A percentile compares a stretch with the other conserved stretches of the same genome.
phyloP scores from a whole-genome alignment of 768 basidiomycete genomes.

The Boletus rubropictus region DNA sequence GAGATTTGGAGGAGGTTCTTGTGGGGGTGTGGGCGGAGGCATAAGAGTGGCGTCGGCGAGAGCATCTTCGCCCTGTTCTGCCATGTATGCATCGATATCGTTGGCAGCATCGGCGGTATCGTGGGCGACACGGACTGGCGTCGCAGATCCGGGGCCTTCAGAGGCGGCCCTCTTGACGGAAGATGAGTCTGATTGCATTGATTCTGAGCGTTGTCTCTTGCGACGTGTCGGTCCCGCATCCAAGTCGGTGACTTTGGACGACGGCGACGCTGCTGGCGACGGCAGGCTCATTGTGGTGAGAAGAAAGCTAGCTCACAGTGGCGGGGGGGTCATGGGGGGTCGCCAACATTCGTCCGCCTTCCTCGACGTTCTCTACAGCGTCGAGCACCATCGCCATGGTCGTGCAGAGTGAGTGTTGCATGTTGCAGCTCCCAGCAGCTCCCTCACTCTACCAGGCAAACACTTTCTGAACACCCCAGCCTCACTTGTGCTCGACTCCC shows the following conservation, averaged over 20 bases:
- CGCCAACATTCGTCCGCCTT: neutral
- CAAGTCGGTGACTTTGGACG: constrained; percentile 35
- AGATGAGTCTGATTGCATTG: constrained; percentile 69
- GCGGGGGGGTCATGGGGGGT: constrained; percentile 10
- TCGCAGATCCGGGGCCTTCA: constrained; percentile 50
- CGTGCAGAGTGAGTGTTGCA: neutral
- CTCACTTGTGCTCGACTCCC: constrained; percentile 71
- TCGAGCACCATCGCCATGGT: neutral
- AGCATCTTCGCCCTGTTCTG: constrained; percentile 44
- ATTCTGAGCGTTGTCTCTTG: constrained; percentile 70
- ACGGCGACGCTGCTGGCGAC: constrained; percentile 38
- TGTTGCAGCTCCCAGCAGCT: no score
- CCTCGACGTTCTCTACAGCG: neutral
- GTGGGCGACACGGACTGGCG: constrained; percentile 22
- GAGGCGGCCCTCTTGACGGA: constrained; percentile 79
- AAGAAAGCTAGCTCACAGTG: neutral
- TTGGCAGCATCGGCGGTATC: constrained; percentile 25
- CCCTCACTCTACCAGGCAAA: constrained; percentile 34
- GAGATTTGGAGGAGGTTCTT: constrained; percentile 23
- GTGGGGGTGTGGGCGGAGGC: constrained; percentile 25
- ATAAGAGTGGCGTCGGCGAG: constrained; percentile 15
- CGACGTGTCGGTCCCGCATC: constrained; percentile 34
- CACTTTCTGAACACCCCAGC: constrained; percentile 74
- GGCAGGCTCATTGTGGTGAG: constrained; percentile 40
- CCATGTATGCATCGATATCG: constrained; percentile 70